Evolutionary conservation across 306 rosid species (phyloP).

Genomic region (Sindora glabra): DNA sequence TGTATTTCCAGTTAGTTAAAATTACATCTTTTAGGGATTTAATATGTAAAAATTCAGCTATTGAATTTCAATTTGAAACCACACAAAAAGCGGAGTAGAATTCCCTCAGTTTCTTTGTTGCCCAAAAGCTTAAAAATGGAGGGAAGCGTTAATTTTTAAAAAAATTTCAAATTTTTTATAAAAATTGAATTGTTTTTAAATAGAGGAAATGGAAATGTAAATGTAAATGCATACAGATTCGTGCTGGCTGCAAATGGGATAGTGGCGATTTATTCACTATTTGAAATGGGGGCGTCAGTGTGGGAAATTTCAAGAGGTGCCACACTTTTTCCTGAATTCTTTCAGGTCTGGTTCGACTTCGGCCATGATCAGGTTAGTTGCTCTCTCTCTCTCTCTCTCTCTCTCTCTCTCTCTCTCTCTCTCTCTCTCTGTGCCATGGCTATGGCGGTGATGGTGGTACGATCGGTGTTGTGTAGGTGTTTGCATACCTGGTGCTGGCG

Average conservation of each 20-base stretch:
- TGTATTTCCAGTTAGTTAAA: too few relatives aligned
- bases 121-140: background rate
- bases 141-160: background rate
- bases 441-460: background rate
- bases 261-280: conserved; percentile 70
- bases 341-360: conserved; percentile 97
- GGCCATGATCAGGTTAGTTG: conserved; percentile 86
- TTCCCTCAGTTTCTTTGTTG: too few relatives aligned
- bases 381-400: background rate
- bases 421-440: background rate
- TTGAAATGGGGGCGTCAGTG: conserved; percentile 78
- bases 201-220: too few relatives aligned
- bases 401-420: background rate
- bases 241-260: conserved; percentile 84
- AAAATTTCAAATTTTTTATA: background rate
- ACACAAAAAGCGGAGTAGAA: too few relatives aligned
- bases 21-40: too few relatives aligned
- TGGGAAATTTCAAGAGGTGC: conserved; percentile 90
- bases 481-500: conserved; percentile 74
- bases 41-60: too few relatives aligned
- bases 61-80: too few relatives aligned
- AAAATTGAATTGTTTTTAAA: too few relatives aligned
- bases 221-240: conserved; percentile 62
- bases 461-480: conserved; percentile 52
- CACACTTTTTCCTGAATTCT: conserved; percentile 70